These are phyloP conservation scores for Amanita brunnescens DNA, from an alignment of 768 basidiomycete genomes.

Conservation along the genomic window DNA sequence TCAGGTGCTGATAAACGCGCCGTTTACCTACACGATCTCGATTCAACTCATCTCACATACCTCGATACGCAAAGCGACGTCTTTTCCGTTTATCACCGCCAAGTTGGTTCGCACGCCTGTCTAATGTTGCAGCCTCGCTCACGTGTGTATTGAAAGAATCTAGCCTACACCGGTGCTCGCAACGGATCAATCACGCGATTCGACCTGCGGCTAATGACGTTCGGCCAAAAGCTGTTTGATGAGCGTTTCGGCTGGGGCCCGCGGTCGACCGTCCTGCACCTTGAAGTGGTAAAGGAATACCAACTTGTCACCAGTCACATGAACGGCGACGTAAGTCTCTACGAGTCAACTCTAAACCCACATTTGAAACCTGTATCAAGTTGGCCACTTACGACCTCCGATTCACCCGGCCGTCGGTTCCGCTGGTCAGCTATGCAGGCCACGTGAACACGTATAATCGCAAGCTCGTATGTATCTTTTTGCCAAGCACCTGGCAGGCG, in stretches of 20 bases:
- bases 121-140: neutral
- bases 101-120: too few relatives aligned
- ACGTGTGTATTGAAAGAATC: conserved; percentile 27
- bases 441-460: conserved; percentile 48
- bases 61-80: conserved; percentile 56
- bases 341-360: neutral
- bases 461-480: conserved; percentile 41
- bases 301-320: conserved; percentile 51
- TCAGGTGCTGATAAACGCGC: conserved; percentile 48
- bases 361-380: conserved; percentile 25
- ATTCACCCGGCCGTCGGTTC: conserved; percentile 33
- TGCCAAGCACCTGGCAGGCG: too few relatives aligned
- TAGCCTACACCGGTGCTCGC: conserved; percentile 50
- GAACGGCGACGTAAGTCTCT: conserved; percentile 44
- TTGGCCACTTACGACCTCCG: conserved; percentile 57
- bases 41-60: conserved; percentile 24
- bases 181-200: conserved; percentile 51
- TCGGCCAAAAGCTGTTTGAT: conserved; percentile 32
- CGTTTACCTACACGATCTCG: conserved; percentile 44
- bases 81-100: conserved; percentile 45
- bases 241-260: conserved; percentile 21
- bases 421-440: conserved; percentile 40
- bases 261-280: conserved; percentile 43
- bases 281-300: conserved; percentile 40
- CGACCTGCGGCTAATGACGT: conserved; percentile 38